phyloP scores from a whole-genome alignment of 1,284 basidiomycete genomes.

The Microbotryomycetes sp. region DNA sequence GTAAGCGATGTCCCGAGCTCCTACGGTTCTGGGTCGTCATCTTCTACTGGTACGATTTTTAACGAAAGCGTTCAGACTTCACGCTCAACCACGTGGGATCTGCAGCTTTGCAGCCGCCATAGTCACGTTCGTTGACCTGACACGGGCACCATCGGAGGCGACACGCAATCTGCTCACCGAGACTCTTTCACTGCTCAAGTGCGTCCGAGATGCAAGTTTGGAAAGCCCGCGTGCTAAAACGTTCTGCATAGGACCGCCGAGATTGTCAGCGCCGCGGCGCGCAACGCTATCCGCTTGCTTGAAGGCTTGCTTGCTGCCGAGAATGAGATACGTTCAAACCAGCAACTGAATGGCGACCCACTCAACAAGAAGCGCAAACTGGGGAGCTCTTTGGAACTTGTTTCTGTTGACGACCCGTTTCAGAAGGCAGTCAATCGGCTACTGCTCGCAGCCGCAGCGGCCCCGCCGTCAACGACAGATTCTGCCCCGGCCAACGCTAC shows the following conservation, averaged over 20 bases:
- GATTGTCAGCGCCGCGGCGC: constrained; percentile 11
- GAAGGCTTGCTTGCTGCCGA: constrained; percentile 12
- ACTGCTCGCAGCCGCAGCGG: neutral
- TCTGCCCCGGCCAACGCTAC: neutral
- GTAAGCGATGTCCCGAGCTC: constrained; percentile 30
- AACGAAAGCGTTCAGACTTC: constrained; percentile 32
- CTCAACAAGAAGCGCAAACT: neutral
- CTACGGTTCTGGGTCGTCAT: constrained; percentile 36
- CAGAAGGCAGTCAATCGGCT: neutral
- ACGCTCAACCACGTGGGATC: constrained; percentile 5
- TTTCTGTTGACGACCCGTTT: neutral
- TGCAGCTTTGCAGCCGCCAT: constrained; percentile 4
- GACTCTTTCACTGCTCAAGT: neutral
- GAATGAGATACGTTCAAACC: neutral
- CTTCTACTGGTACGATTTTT: constrained; percentile 36
- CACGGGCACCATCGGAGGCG: constrained; percentile 4
- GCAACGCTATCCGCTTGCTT: constrained; percentile 9
- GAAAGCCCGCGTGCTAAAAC: constrained; percentile 1
- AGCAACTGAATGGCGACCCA: neutral
- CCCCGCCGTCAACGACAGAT: neutral
- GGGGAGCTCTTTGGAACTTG: neutral
- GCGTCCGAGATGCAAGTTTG: constrained; percentile 1
- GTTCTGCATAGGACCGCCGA: constrained; percentile 9
- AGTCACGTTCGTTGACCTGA: constrained; percentile 20
- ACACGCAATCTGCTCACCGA: neutral